phyloP scores from a whole-genome alignment of 352 stramenopile species.

The Pilasporangium apinafurcum region DNA sequence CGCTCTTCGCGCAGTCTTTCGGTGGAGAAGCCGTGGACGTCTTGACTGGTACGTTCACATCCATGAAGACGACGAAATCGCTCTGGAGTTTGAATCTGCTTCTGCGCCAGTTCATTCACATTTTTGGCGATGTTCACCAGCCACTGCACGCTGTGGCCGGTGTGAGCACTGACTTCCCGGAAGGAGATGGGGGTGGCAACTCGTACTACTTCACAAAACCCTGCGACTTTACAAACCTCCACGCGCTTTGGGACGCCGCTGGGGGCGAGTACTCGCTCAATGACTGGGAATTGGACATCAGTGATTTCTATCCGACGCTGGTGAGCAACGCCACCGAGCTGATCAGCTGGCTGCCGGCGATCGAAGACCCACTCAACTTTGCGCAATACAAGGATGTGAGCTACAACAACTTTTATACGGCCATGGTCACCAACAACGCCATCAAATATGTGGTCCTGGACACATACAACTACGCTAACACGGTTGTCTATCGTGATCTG shows the following conservation, averaged over 20 bases:
- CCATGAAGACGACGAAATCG: constrained; percentile 60
- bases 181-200: constrained; percentile 56
- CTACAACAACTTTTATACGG: constrained; percentile 24
- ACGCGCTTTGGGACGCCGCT: constrained; percentile 58
- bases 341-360: constrained; percentile 18
- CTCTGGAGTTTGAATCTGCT: constrained; percentile 53
- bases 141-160: constrained; percentile 46
- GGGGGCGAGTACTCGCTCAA: constrained; percentile 43
- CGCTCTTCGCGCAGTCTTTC: constrained; percentile 42
- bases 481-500: constrained; percentile 29
- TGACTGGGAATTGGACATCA: constrained; percentile 36
- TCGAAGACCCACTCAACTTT: constrained; percentile 30
- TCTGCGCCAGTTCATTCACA: constrained; percentile 66
- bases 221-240: constrained; percentile 54
- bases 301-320: constrained; percentile 6
- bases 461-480: constrained; percentile 32
- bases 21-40: constrained; percentile 37
- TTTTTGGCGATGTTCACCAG: constrained; percentile 60
- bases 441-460: constrained; percentile 29
- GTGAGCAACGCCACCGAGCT: constrained; percentile 40
- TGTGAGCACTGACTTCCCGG: constrained; percentile 34
- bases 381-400: constrained; percentile 25
- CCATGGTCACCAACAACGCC: constrained; percentile 17
- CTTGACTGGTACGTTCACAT: constrained; percentile 34
- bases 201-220: constrained; percentile 37